phyloP scores from a whole-genome alignment of 2,329 filamentous ascomycete species.

The Aphanoascus verrucosus region DNA sequence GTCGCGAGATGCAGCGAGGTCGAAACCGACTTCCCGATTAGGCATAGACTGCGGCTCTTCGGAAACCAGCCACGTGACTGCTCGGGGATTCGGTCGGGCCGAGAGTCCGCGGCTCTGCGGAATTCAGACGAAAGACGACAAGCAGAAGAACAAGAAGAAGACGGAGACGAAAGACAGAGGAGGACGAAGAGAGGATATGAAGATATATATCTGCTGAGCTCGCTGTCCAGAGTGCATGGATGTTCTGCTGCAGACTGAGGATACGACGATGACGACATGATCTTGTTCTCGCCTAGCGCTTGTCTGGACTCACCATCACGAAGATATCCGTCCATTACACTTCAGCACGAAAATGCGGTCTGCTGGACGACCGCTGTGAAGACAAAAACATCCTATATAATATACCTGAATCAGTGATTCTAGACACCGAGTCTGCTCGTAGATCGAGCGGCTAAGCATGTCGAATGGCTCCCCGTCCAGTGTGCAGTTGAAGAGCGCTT shows the following conservation, averaged over 20 bases:
- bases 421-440: background rate
- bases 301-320: background rate
- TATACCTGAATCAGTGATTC: background rate
- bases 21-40: background rate
- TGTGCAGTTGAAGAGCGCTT: constrained; percentile 9
- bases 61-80: background rate
- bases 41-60: background rate
- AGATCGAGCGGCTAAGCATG: constrained; percentile 10
- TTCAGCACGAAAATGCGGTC: background rate
- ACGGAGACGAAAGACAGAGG: too few relatives aligned
- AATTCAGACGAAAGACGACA: background rate
- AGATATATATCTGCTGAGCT: background rate
- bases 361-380: too few relatives aligned
- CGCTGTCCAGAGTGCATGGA: background rate
- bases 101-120: background rate
- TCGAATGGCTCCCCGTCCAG: constrained; percentile 14
- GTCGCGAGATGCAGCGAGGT: background rate
- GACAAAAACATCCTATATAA: background rate
- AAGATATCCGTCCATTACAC: background rate
- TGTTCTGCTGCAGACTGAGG: background rate
- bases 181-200: background rate
- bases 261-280: constrained; percentile 11
- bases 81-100: background rate
- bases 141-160: too few relatives aligned
- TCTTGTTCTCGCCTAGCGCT: constrained; percentile 2